A percentile compares a stretch with the other conserved stretches of the same genome.
Conservation (phyloP, 805 yeast genomes). For the Saturnispora zaruensis region DNA sequence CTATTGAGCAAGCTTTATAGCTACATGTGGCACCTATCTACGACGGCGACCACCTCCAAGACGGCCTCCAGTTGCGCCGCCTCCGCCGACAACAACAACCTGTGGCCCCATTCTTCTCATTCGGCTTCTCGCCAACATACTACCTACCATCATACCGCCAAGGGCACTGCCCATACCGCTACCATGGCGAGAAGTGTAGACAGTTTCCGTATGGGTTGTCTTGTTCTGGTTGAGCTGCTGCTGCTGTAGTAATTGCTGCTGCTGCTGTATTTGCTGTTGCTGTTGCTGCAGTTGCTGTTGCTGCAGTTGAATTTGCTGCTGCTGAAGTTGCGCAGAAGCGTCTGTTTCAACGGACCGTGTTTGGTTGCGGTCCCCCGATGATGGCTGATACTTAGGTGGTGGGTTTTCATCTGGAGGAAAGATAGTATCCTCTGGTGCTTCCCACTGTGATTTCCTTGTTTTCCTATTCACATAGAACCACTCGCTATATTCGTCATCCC, state of each 20-base stretch:
- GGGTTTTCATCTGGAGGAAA: background rate
- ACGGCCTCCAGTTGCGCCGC: background rate
- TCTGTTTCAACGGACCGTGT: background rate
- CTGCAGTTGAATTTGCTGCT: conserved; percentile 31
- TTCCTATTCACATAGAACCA: conserved; percentile 72
- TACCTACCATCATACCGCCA: background rate
- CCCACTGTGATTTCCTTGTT: conserved; percentile 88
- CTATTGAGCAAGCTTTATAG: background rate
- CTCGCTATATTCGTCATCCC: conserved; percentile 53
- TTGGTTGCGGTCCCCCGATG: background rate
- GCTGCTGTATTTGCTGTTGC: conserved; percentile 10
- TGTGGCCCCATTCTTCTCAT: background rate
- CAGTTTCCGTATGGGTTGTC: background rate
- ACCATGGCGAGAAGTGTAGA: background rate
- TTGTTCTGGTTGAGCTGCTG: conserved; percentile 9
- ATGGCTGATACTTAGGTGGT: background rate
- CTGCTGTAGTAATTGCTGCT: conserved; percentile 9
- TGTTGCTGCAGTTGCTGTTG: conserved; percentile 15
- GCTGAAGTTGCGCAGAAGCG: conserved; percentile 23
- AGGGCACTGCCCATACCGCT: background rate
- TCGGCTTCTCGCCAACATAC: background rate
- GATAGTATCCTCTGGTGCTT: conserved; percentile 57
- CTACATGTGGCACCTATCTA: no score
- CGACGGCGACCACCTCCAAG: background rate
- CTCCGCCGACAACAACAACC: background rate